Evolutionary conservation across 2,329 filamentous ascomycete species (phyloP), one percentile per base, ranked within the genome.

Genomic region (Monosporascus sp.): DNA sequence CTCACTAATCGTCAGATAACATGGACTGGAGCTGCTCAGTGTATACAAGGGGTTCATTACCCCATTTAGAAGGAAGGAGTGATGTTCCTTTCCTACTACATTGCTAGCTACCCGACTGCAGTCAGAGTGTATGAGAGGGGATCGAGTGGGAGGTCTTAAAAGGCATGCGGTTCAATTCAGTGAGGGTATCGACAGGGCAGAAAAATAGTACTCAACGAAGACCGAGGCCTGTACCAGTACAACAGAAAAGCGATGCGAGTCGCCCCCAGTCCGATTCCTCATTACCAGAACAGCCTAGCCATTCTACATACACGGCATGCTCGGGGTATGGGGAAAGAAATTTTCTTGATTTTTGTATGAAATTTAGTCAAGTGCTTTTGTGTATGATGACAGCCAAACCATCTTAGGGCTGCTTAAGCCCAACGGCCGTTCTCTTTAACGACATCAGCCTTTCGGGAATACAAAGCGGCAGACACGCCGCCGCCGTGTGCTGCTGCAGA

Each of bases 281-380:
- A 58, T 54, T 59, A 58, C 55, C 58, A 53, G 56, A 52, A 54
- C 53, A 57, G 54, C 57, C 57, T 58, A 59, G 54, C 55, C 55
- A 58, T 60, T 62, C 62, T 57, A 51, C 56, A 62, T 53, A 57
- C 56, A 48, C 53, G 51, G 48, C 35, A 36, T 57, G 54, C 57
- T 58, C 56, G 53, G 54, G 55, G 58, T 44, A 39, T 39, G 38
- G 57, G 62, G 56, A 64, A 64, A 61, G 57, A 62, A 67, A 64
- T 60, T 63, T 65, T 67, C 43, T 65, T 60, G 59, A 61, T 59
- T 48, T 61, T 64, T 63, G 47, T 56, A 56, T 57, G 58, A 61
- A 58, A 49, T 54, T 52, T 55, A 54, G 57, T 57, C 54, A 54
- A 59, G 46, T 53, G 52, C 46, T 54, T 52, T 55, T 61, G 52